Conservation (phyloP, 1,284 basidiomycete species). For the Puccinia novopanici region DNA sequence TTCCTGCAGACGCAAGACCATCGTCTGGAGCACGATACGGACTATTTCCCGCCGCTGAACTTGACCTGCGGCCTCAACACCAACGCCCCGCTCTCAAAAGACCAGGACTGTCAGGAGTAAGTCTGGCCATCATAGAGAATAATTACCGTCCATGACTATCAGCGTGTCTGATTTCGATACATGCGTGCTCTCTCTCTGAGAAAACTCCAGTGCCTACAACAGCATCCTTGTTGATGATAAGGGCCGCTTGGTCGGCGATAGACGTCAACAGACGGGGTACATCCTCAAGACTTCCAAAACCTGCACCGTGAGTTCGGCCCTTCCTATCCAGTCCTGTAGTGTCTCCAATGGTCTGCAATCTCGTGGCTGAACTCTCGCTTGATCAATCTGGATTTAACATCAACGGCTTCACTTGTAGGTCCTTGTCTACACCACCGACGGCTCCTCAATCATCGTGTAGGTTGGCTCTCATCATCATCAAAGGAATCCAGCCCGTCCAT, state of each 20-base stretch:
- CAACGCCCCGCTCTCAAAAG: neutral
- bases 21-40: neutral
- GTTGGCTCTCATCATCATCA: neutral
- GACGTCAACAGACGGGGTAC: neutral
- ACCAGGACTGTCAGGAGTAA: neutral
- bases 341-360: neutral
- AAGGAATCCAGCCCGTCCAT: neutral
- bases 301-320: neutral
- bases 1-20: neutral
- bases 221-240: neutral
- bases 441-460: neutral
- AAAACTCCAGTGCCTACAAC: neutral
- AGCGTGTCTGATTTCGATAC: neutral
- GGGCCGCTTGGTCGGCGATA: constrained; percentile 5
- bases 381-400: neutral
- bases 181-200: too few species aligned
- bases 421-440: constrained; percentile 7
- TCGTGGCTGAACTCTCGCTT: neutral
- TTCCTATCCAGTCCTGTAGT: neutral
- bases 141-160: neutral
- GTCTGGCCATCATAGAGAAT: neutral
- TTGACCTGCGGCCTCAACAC: constrained; percentile 6
- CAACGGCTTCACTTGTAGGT: neutral
- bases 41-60: neutral
- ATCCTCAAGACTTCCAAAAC: neutral